phyloP scores from a whole-genome alignment of 495 filamentous ascomycete species.

The Penicillium simplicissimum region DNA sequence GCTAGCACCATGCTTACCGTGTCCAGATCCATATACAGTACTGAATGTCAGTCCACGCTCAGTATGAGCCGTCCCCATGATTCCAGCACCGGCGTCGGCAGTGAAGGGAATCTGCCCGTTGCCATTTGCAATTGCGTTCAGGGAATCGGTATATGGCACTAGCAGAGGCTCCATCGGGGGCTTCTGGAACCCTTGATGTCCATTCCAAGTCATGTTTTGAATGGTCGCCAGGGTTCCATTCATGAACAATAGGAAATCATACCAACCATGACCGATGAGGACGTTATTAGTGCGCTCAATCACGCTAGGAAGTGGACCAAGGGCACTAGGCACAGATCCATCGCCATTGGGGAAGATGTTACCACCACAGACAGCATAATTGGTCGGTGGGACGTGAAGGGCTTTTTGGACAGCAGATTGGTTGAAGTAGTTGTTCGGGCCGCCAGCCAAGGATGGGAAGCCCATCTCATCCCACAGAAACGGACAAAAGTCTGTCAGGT shows the following conservation, averaged over 20 bases:
- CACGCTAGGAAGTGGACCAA: constrained; percentile 62
- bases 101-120: constrained; percentile 17
- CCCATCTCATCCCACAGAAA: constrained; percentile 72
- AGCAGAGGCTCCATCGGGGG: constrained; percentile 60
- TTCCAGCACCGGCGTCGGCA: constrained; percentile 50
- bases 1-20: constrained; percentile 46
- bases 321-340: constrained; percentile 49
- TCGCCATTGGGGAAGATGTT: constrained; percentile 57
- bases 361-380: constrained; percentile 61
- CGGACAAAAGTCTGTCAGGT: constrained; percentile 73
- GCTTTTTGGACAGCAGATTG: constrained; percentile 70
- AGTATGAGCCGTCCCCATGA: constrained; percentile 60
- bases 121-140: constrained; percentile 31
- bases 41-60: constrained; percentile 72
- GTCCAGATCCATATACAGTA: constrained; percentile 58
- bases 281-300: constrained; percentile 71
- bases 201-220: constrained; percentile 86
- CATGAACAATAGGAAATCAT: constrained; percentile 57
- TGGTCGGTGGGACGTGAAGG: constrained; percentile 65
- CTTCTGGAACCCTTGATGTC: constrained; percentile 64
- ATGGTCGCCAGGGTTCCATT: constrained; percentile 72
- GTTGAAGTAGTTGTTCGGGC: constrained; percentile 73
- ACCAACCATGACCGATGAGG: constrained; percentile 64
- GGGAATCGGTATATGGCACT: constrained; percentile 60
- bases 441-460: constrained; percentile 62